Conservation (phyloP, 2,329 filamentous ascomycete species). For the Herpomyces periplanetae region DNA sequence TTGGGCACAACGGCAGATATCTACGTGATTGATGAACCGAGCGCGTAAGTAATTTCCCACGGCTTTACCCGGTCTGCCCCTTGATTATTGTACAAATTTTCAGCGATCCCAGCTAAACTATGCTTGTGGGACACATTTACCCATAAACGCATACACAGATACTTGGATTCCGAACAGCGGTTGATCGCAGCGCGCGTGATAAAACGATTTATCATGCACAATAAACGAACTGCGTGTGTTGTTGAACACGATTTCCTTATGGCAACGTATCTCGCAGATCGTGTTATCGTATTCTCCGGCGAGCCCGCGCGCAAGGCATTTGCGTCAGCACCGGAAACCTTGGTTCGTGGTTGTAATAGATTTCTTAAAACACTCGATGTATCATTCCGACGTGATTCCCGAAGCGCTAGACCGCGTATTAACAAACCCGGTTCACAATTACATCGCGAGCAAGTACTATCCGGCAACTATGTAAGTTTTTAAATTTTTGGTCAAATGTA, state of each 20-base stretch:
- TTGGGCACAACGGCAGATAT: constrained; percentile 85
- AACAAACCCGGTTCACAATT: constrained; percentile 88
- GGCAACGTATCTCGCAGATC: constrained; percentile 43
- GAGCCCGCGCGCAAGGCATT: constrained; percentile 53
- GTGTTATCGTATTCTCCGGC: constrained; percentile 94
- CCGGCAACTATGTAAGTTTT: constrained; percentile 77
- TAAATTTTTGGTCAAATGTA: no score
- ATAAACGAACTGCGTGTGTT: constrained; percentile 95
- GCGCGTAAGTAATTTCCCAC: constrained; percentile 12
- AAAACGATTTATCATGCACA: constrained; percentile 99
- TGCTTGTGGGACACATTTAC: no score
- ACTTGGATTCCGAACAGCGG: constrained; percentile 95
- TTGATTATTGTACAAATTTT: background rate
- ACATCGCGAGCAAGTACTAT: constrained; percentile 82
- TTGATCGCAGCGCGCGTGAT: constrained; percentile 88
- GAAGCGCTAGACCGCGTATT: constrained; percentile 82
- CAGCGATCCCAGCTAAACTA: background rate
- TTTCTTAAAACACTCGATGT: constrained; percentile 92
- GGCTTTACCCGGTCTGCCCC: constrained; percentile 4
- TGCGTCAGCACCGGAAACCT: constrained; percentile 58
- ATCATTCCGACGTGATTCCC: constrained; percentile 88
- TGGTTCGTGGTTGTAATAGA: constrained; percentile 75
- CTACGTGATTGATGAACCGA: constrained; percentile 91
- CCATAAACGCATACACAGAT: constrained; percentile 8
- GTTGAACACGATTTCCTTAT: constrained; percentile 99